Conservation (phyloP, 169 alveolate genomes). For the Plasmodium sp. region DNA sequence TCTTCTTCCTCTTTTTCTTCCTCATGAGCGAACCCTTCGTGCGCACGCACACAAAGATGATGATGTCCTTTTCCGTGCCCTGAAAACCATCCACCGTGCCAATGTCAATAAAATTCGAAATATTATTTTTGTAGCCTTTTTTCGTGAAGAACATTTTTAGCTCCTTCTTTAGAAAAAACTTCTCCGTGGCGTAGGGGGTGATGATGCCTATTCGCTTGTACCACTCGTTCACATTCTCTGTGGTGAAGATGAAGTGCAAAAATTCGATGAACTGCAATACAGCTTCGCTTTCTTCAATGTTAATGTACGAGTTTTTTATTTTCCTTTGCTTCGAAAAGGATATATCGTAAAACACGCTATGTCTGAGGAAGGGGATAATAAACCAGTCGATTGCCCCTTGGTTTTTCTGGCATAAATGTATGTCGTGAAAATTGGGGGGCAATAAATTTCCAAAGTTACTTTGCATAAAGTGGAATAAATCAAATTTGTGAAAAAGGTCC, state of each 20-base stretch:
- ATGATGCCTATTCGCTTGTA: slow-evolving; percentile 81
- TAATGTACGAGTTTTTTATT: slow-evolving; percentile 72
- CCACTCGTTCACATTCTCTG: slow-evolving; percentile 67
- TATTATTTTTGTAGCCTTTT: slow-evolving; percentile 21
- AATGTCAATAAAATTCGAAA: slow-evolving; percentile 89
- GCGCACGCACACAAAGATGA: slow-evolving; percentile 93
- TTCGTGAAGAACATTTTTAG: slow-evolving; percentile 54
- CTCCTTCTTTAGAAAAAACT: slow-evolving; percentile 69
- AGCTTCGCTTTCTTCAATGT: slow-evolving; percentile 61
- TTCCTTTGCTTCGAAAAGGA: slow-evolving; percentile 30
- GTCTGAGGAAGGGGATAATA: slow-evolving; percentile 77
- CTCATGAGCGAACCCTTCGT: slow-evolving; percentile 81
- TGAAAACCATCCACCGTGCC: slow-evolving; percentile 99
- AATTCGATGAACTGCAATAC: slow-evolving; percentile 74
- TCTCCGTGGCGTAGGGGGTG: slow-evolving; percentile 84
- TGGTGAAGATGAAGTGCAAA: slow-evolving; percentile 73
- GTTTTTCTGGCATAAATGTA: slow-evolving; percentile 38
- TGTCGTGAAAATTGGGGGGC: slow-evolving; percentile 21
- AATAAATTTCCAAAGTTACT: slow-evolving; percentile 28
- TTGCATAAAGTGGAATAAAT: slow-evolving; percentile 50
- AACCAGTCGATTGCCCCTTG: slow-evolving; percentile 75
- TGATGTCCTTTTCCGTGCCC: slow-evolving; percentile 98
- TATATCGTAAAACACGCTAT: slow-evolving; percentile 76
- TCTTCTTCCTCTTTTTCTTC: slow-evolving; percentile 1
- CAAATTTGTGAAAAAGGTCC: slow-evolving; percentile 37